Evolutionary conservation across 2,329 filamentous ascomycete genomes (phyloP).

Genomic region (Calonectria pseudoreteaudii): DNA sequence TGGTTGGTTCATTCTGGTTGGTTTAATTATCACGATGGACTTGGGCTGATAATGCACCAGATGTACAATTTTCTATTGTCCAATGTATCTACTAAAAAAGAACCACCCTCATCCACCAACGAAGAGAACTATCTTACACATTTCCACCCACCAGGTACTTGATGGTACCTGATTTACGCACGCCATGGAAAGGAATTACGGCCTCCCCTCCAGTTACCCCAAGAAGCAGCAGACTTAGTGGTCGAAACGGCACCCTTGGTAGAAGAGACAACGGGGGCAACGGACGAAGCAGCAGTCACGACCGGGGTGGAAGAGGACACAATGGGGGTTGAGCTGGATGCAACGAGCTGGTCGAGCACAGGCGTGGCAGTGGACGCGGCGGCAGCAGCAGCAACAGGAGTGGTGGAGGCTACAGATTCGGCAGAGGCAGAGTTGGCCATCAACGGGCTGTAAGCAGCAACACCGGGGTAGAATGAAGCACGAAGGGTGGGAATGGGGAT

Average conservation of each 20-base stretch:
- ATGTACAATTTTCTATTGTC: background rate
- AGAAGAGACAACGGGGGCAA: background rate
- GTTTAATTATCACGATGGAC: background rate
- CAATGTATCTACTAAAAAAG: background rate
- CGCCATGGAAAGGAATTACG: background rate
- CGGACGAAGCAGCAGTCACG: background rate
- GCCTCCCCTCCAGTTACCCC: background rate
- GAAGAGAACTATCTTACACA: conserved; percentile 7
- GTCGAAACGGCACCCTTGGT: background rate
- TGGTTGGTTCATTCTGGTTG: background rate
- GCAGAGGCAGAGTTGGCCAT: conserved; percentile 21
- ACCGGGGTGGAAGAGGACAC: background rate
- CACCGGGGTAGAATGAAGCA: conserved; percentile 28
- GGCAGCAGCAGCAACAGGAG: background rate
- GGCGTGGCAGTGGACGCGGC: conserved; percentile 1
- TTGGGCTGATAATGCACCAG: background rate
- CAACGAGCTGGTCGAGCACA: conserved; percentile 2
- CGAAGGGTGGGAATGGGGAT: conserved; percentile 34
- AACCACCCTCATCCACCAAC: background rate
- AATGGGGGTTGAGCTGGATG: background rate
- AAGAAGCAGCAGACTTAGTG: background rate
- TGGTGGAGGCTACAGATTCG: background rate
- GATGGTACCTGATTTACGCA: background rate
- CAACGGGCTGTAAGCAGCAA: conserved; percentile 26
- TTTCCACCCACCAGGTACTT: background rate